Evolutionary conservation across 371 early-diverging fungal genomes (phyloP), one percentile per base, ranked within the genome.

Genomic region (Mortierella sp.): DNA sequence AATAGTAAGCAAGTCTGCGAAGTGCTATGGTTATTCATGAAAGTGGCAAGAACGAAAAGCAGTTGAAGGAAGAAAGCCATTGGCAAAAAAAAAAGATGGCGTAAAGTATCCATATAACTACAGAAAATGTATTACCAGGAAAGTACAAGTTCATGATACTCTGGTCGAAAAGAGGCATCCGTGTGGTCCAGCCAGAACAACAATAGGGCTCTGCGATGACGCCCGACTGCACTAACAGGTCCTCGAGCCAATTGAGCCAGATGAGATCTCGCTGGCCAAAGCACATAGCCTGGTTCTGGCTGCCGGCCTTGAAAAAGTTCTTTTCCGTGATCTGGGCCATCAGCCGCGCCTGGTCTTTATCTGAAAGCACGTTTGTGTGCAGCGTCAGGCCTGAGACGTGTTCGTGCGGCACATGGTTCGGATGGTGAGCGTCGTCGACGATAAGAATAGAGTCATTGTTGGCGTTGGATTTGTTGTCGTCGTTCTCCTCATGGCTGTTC

Each of bases 281-380:
- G 43, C 84, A 79, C 84, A 83, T 83, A 55, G 84, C 79, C 31
- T 83, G 84, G 58, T 83, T 83, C 50, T 76, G 84, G 8, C 67
- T 64, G 3, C 84, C 84, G 4, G 55, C 79, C 31, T 75, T 78
- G 71, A 83, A 83, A 50, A 79, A 76, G 58, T 83, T 75, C 43
- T 66, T 71, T 34, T 75, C 73, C 0, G 79, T 83, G 66, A 83
- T 79, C 44, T 70, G 69, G 6, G 66, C 68, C 75, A 83, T 78
- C 24, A 83, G 44, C 2, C 37, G 45, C 10, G 79, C 65, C 40
- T 83, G 84, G 31, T 83, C 84, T n/a, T 72, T 64, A 34, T 83
- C 53, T 1, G 84, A 71, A 7, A 83, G 70, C 16, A 79, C 67
- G 39, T 83, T 47, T 7, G 73, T 66, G 48, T 83, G 84, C 14